phyloP scores from a whole-genome alignment of 1,284 basidiomycete genomes.

The Cryptococcus amylolentus region DNA sequence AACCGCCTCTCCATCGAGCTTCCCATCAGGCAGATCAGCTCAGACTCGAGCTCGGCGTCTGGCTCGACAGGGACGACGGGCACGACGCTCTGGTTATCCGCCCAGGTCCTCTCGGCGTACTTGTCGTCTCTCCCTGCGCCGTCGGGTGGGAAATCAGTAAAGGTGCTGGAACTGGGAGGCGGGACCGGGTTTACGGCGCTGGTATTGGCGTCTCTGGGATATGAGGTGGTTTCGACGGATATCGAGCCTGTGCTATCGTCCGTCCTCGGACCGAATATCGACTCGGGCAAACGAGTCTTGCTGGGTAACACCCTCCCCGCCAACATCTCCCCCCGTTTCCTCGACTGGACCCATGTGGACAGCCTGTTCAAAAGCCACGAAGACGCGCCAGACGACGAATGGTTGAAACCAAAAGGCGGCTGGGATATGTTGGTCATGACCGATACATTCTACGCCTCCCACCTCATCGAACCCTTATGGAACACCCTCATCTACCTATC shows the following conservation, averaged over 20 bases:
- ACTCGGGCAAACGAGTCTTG: constrained; percentile 42
- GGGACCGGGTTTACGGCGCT: constrained; percentile 76
- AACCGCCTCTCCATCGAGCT: constrained; percentile 30
- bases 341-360: constrained; percentile 28
- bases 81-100: constrained; percentile 82
- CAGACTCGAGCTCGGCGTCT: constrained; percentile 7
- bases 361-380: not conserved
- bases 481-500: constrained; percentile 50
- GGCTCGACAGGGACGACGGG: constrained; percentile 60
- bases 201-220: constrained; percentile 62
- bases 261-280: constrained; percentile 66
- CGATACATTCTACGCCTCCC: constrained; percentile 72
- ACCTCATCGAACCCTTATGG: constrained; percentile 67
- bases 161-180: constrained; percentile 73
- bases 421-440: constrained; percentile 72
- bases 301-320: not conserved
- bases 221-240: constrained; percentile 76
- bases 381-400: not conserved
- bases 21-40: constrained; percentile 24
- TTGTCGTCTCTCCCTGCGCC: constrained; percentile 50
- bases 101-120: constrained; percentile 67
- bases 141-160: constrained; percentile 17
- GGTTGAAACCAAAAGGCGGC: not conserved
- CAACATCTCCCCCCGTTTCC: constrained; percentile 5
- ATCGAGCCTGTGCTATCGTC: constrained; percentile 63